These are phyloP conservation scores for Neurospora sublineolata DNA, from an alignment of 495 filamentous ascomycete genomes.

Conservation along the genomic window DNA sequence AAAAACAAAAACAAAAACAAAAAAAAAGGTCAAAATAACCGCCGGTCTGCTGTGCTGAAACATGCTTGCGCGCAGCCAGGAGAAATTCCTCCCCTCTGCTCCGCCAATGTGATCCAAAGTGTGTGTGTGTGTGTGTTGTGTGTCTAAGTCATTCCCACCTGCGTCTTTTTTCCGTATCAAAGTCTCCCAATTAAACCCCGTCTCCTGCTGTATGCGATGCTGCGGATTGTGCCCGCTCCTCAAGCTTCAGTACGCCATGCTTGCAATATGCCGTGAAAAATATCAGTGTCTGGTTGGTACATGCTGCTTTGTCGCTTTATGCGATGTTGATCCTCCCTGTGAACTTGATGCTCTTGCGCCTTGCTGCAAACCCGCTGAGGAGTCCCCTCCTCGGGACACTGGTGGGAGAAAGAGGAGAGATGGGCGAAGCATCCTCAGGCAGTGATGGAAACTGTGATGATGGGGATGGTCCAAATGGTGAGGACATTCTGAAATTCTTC, in stretches of 20 bases:
- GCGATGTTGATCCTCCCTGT: constrained; percentile 10
- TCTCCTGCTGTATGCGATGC: not conserved
- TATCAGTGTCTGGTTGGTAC: not conserved
- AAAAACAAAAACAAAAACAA: not conserved
- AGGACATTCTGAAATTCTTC: not conserved
- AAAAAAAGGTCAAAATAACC: not conserved
- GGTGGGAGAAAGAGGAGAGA: not conserved
- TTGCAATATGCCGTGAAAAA: not conserved
- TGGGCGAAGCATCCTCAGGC: not conserved
- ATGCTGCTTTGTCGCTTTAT: not conserved
- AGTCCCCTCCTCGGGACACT: constrained; percentile 22
- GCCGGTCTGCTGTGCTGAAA: not conserved
- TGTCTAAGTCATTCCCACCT: not conserved
- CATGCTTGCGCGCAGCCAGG: not conserved
- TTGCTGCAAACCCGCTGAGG: constrained; percentile 29
- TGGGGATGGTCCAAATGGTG: not conserved
- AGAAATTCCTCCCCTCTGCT: not conserved
- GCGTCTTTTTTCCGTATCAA: not conserved
- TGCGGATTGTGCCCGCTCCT: not conserved
- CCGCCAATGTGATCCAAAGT: not conserved
- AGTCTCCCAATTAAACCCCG: not conserved
- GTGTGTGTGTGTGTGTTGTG: not conserved
- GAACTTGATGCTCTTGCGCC: constrained; percentile 29
- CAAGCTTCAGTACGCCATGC: not conserved
- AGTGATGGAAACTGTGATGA: not conserved